Evolutionary conservation across 202 grass and related monocot species (phyloP).

Genomic region (Brachypodium distachyon): DNA sequence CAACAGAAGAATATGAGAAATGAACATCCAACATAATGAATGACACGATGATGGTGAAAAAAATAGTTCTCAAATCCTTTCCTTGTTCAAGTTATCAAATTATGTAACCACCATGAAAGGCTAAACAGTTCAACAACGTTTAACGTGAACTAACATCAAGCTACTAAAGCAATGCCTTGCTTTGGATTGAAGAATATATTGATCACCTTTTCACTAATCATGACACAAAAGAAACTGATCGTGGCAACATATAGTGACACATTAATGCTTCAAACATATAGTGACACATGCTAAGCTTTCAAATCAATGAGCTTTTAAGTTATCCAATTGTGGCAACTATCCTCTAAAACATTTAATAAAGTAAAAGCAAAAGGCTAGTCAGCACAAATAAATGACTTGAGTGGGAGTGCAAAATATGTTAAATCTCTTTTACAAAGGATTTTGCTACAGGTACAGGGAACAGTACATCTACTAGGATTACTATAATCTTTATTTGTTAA

Average conservation of each 20-base stretch:
- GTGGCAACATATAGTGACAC: background rate
- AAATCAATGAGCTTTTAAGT: background rate
- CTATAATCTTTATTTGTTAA: background rate
- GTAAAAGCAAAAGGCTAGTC: background rate
- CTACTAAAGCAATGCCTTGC: background rate
- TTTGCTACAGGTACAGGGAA: background rate
- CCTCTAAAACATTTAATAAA: background rate
- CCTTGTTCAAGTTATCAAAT: background rate
- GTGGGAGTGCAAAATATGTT: background rate
- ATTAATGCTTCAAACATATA: background rate
- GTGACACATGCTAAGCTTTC: background rate
- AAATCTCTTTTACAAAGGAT: background rate
- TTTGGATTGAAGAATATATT: background rate
- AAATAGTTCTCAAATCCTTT: background rate
- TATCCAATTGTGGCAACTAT: background rate
- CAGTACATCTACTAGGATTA: background rate
- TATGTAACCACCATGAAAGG: background rate
- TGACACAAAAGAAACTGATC: background rate
- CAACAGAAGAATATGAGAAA: background rate
- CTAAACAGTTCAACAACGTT: background rate
- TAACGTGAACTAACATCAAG: background rate
- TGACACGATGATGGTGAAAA: background rate
- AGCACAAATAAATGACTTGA: background rate
- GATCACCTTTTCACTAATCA: background rate
- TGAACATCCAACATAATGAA: background rate